Conservation (phyloP, 345 rosid species). For the Euphorbia peplus region DNA sequence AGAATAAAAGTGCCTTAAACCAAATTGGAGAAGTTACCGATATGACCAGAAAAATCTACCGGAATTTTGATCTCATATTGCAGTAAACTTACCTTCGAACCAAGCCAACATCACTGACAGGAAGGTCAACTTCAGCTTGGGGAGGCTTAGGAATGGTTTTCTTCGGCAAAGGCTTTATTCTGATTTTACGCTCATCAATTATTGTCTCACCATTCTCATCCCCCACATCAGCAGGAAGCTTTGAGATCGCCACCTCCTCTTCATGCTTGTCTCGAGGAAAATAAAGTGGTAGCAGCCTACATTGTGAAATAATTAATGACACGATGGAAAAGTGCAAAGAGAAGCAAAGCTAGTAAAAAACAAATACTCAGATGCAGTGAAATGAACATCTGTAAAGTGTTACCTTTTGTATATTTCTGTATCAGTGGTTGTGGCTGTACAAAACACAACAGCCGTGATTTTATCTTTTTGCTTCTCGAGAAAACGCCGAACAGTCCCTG, state of each 20-base stretch:
- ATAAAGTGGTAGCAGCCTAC: slow-evolving; percentile 92
- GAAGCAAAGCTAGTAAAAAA: background rate
- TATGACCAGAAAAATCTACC: background rate
- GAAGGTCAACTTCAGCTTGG: slow-evolving; percentile 54
- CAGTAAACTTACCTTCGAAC: slow-evolving; percentile 63
- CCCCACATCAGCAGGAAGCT: slow-evolving; percentile 97
- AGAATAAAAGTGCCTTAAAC: background rate
- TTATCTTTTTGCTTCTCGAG: slow-evolving; percentile 90
- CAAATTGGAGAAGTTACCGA: background rate
- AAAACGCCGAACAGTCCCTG: slow-evolving; percentile 92
- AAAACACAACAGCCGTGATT: slow-evolving; percentile 83
- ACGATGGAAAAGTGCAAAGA: slow-evolving; percentile 5
- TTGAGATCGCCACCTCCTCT: slow-evolving; percentile 78
- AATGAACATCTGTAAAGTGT: slow-evolving; percentile 6
- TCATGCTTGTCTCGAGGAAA: slow-evolving; percentile 95
- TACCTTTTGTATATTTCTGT: slow-evolving; percentile 96
- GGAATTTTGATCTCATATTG: background rate
- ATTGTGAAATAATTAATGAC: slow-evolving; percentile 19
- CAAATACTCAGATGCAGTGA: slow-evolving; percentile 3
- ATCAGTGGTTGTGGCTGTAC: slow-evolving; percentile 74
- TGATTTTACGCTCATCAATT: slow-evolving; percentile 91
- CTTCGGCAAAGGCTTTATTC: slow-evolving; percentile 91
- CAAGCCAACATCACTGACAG: slow-evolving; percentile 74
- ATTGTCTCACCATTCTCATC: slow-evolving; percentile 98
- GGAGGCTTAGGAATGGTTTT: slow-evolving; percentile 53